Evolutionary conservation across 164 flowering plant species (phyloP).

Genomic region (Nymphaea colorata): DNA sequence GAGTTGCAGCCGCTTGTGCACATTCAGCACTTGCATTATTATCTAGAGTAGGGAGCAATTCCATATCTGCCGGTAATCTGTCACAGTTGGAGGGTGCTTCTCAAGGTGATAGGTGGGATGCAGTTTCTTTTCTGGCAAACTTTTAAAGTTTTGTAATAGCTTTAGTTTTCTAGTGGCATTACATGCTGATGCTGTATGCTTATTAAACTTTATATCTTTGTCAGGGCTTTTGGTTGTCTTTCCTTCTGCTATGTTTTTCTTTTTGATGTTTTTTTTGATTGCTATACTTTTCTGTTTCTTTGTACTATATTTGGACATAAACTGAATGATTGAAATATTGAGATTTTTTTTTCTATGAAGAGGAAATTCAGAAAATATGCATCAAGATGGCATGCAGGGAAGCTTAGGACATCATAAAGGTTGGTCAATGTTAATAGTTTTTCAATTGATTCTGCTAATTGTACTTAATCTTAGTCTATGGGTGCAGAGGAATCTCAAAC

Average conservation of each 20-base stretch:
- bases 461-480: background rate
- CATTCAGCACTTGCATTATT: constrained; percentile 79
- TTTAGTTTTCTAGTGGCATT: too few relatives aligned
- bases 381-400: constrained; percentile 25
- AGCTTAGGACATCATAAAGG: constrained; percentile 15
- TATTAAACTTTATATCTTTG: too few relatives aligned
- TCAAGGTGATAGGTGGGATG: constrained; percentile 41
- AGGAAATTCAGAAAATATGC: constrained; percentile 24
- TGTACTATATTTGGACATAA: too few relatives aligned
- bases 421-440: background rate
- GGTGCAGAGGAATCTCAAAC: background rate
- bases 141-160: background rate
- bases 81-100: constrained; percentile 31
- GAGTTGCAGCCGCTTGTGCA: constrained; percentile 99
- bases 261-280: too few relatives aligned
- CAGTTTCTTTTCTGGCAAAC: background rate
- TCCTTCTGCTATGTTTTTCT: too few relatives aligned
- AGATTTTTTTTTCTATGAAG: constrained; percentile 22
- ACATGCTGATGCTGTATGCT: too few relatives aligned
- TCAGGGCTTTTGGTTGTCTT: too few relatives aligned
- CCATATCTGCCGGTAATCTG: constrained; percentile 15
- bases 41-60: constrained; percentile 35
- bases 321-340: background rate
- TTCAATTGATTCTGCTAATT: background rate
- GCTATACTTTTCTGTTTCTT: too few relatives aligned